These are phyloP conservation scores for Neofusicoccum umdonicola DNA, from an alignment of 2,329 filamentous ascomycete species.

Conservation along the genomic window DNA sequence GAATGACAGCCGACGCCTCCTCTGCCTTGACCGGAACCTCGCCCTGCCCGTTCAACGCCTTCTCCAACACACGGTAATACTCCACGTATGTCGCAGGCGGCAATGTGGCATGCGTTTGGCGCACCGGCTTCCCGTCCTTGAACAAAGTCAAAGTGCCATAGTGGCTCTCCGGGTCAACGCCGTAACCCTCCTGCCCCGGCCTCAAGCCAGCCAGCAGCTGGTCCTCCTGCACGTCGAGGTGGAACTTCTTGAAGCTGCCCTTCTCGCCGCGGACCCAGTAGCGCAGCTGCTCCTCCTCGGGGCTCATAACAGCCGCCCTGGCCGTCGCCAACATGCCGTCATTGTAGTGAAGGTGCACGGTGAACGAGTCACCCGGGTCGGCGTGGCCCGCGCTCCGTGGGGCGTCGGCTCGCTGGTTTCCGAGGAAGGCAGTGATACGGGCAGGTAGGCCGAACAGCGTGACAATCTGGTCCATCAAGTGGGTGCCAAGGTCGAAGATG, in stretches of 20 bases:
- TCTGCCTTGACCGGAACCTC: slow-evolving; percentile 54
- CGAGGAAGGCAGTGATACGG: slow-evolving; percentile 65
- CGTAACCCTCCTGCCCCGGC: slow-evolving; percentile 63
- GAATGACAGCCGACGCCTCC: slow-evolving; percentile 54
- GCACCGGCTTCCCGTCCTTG: slow-evolving; percentile 50
- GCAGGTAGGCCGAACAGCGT: slow-evolving; percentile 67
- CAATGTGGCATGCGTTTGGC: background rate
- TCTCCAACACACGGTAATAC: slow-evolving; percentile 60
- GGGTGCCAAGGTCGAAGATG: slow-evolving; percentile 72
- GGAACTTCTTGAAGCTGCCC: slow-evolving; percentile 71
- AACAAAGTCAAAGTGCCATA: slow-evolving; percentile 59
- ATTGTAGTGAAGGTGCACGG: slow-evolving; percentile 64
- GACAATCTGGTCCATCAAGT: slow-evolving; percentile 74
- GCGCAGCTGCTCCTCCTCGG: slow-evolving; percentile 66
- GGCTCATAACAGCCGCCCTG: slow-evolving; percentile 67
- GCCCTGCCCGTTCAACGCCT: slow-evolving; percentile 51
- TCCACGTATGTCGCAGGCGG: slow-evolving; percentile 65
- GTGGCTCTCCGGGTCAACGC: slow-evolving; percentile 58
- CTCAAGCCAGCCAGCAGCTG: slow-evolving; percentile 65
- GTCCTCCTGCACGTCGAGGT: slow-evolving; percentile 72
- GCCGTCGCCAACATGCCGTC: slow-evolving; percentile 64
- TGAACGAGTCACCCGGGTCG: slow-evolving; percentile 56
- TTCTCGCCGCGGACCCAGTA: slow-evolving; percentile 76
- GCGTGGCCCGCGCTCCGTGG: slow-evolving; percentile 23
- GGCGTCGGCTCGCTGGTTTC: slow-evolving; percentile 60